phyloP scores from a whole-genome alignment of 179 eudicot species.

The Amaranthus tricolor region DNA sequence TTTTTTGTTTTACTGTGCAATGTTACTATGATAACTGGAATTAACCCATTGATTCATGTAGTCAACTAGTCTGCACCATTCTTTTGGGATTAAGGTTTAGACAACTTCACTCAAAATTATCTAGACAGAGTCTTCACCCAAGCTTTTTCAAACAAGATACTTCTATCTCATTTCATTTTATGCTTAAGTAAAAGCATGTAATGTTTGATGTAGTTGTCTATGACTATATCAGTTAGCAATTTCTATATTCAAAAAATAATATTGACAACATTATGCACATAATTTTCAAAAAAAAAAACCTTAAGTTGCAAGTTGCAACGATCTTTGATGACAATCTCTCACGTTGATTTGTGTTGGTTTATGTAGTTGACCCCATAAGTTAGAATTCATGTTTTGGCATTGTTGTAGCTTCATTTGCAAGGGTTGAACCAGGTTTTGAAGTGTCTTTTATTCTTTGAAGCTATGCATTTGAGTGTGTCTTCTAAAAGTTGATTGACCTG shows the following conservation, averaged over 20 bases:
- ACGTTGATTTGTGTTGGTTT: neutral
- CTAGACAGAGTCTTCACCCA: neutral
- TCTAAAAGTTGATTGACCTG: slow-evolving; percentile 14
- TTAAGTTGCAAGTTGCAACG: neutral
- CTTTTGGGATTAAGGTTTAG: neutral
- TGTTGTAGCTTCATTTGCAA: too few species aligned
- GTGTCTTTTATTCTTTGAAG: neutral
- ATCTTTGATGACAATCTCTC: neutral
- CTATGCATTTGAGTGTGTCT: slow-evolving; percentile 8
- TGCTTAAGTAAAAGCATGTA: neutral
- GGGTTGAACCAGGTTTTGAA: slow-evolving; percentile 9
- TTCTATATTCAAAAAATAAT: neutral
- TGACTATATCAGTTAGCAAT: neutral
- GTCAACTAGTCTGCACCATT: neutral
- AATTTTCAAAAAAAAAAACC: too few species aligned
- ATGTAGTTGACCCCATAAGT: too few species aligned
- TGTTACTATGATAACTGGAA: neutral
- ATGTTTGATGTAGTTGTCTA: neutral
- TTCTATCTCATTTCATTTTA: neutral
- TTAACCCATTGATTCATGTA: neutral
- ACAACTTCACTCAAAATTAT: neutral
- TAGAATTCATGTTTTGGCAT: too few species aligned
- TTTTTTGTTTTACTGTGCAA: neutral
- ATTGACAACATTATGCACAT: neutral
- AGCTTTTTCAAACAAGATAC: neutral